A percentile compares a stretch with the other conserved stretches of the same genome.
These are phyloP conservation scores for Puccinia triticina DNA, from an alignment of 1,284 basidiomycete genomes.

Conservation along the genomic window DNA sequence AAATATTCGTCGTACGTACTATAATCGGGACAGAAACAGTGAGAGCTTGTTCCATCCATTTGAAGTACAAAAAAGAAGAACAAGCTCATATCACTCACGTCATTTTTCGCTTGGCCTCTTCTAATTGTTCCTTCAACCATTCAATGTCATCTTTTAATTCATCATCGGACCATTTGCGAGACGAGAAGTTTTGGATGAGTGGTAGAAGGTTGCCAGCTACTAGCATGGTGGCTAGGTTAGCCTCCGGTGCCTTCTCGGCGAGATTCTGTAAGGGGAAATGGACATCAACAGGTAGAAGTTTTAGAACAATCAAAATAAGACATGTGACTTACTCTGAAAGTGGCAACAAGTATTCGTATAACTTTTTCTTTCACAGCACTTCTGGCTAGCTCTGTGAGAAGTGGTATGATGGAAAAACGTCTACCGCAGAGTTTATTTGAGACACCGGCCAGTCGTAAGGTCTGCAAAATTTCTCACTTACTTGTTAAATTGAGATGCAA, in stretches of 20 bases:
- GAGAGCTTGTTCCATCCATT: not conserved
- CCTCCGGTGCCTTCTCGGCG: conserved; percentile 75
- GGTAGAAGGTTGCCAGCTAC: conserved; percentile 77
- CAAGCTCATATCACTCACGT: conserved; percentile 67
- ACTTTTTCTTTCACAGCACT: conserved; percentile 96
- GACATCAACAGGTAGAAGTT: not conserved
- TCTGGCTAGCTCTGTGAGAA: conserved; percentile 82
- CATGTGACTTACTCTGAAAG: conserved; percentile 72
- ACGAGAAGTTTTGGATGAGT: conserved; percentile 78
- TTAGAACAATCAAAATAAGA: not conserved
- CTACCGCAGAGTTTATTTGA: conserved; percentile 61
- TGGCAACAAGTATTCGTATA: conserved; percentile 88
- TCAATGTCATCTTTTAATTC: conserved; percentile 83
- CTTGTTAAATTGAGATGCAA: conserved; percentile 84
- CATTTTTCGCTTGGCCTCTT: conserved; percentile 78
- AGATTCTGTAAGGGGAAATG: conserved; percentile 70
- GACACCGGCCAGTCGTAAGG: not conserved
- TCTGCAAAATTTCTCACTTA: conserved; percentile 54
- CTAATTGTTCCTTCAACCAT: conserved; percentile 80
- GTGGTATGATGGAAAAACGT: conserved; percentile 85
- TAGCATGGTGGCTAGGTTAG: conserved; percentile 89
- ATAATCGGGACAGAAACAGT: conserved; percentile 40
- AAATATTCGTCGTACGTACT: conserved; percentile 95
- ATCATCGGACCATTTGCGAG: conserved; percentile 91
- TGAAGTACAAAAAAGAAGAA: not conserved